Percentiles rank a stretch among this genome's conserved stretches.
Evolutionary conservation across 1,284 basidiomycete genomes (phyloP).

Genomic region (Bjerkandera adusta): DNA sequence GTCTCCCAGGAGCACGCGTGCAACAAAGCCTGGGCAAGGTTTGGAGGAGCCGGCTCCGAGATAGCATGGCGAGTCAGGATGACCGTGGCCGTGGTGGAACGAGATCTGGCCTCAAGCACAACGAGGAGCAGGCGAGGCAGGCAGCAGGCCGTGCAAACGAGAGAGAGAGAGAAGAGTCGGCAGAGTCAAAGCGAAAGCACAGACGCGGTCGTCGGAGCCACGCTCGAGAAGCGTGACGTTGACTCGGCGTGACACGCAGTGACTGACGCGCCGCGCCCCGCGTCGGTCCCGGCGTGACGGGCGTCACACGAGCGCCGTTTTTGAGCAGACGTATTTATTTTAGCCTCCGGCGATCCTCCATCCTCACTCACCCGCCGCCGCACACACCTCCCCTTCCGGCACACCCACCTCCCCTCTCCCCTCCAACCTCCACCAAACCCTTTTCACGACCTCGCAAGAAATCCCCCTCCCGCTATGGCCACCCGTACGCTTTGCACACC

Average conservation of each 20-base stretch:
- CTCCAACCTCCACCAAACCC: background rate
- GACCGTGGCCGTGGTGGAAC: too few species aligned
- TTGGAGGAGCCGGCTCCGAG: background rate
- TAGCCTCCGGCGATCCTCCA: background rate
- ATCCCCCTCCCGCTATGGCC: slow-evolving; percentile 45
- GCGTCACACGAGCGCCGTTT: slow-evolving; percentile 9
- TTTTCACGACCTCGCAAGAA: background rate
- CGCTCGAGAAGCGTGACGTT: background rate
- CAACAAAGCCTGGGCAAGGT: background rate
- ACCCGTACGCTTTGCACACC: slow-evolving; percentile 49
- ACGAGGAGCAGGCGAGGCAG: too few species aligned
- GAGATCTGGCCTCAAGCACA: too few species aligned
- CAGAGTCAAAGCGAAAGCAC: slow-evolving; percentile 1
- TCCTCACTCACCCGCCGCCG: slow-evolving; percentile 2
- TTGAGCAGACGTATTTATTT: slow-evolving; percentile 5
- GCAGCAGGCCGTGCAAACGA: too few species aligned
- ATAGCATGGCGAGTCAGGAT: too few species aligned
- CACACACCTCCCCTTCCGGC: slow-evolving; percentile 1
- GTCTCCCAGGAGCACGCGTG: background rate
- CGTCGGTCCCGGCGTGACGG: slow-evolving; percentile 15
- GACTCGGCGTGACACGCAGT: slow-evolving; percentile 8
- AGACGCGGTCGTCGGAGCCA: slow-evolving; percentile 26
- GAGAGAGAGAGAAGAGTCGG: too few species aligned
- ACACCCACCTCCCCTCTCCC: background rate
- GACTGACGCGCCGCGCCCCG: slow-evolving; percentile 14